Evolutionary conservation across 306 rosid genomes (phyloP), one percentile per base, ranked within the genome.

Genomic region (Luffa acutangula): DNA sequence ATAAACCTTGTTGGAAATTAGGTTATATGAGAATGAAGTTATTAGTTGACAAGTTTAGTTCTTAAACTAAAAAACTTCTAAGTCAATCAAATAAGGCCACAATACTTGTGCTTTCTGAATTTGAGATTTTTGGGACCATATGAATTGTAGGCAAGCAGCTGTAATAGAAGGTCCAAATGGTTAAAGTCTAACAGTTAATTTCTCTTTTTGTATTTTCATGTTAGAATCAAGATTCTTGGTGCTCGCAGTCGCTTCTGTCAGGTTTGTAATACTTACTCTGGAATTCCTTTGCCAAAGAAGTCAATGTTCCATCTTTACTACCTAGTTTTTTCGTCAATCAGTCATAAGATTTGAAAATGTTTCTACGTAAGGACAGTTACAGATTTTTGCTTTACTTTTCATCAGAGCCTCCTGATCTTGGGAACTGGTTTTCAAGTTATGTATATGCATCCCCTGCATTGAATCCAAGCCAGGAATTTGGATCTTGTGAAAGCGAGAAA

Each of bases 371-470:
- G 15, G 41, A 76, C 42, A 10, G 41, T 79, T 37, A 12, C 77
- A 75, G 56, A 34, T 56, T 60, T 49, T 17, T 51, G 41, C 74
- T 36, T n/a, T 34, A 43, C 62, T 20, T 33, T 65, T 3, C 59
- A 41, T 63, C 82, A 95, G 98, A 91, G 86, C 97, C 90, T 70
- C 84, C 85, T 41, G 89, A 94, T 78, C 76, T 94, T 85, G 82
- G 86, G 85, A 88, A 88, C 86, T 92, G 97, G 98, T 90, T 86
- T 76, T 81, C 87, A 2, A 95, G 93, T 88, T 92, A 92, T 62
- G 86, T 4, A 31, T 91, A 92, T 2, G 98, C 91, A 63, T 91
- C 97, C 74, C 89, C 87, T 39, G 46, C 42, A 12, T 60, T 81
- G 48, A 85, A 82, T 46, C 71, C 87, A 11, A 80, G 53, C 33